phyloP scores from a whole-genome alignment of 2,329 filamentous ascomycete genomes.

The Fusarium continuum region DNA sequence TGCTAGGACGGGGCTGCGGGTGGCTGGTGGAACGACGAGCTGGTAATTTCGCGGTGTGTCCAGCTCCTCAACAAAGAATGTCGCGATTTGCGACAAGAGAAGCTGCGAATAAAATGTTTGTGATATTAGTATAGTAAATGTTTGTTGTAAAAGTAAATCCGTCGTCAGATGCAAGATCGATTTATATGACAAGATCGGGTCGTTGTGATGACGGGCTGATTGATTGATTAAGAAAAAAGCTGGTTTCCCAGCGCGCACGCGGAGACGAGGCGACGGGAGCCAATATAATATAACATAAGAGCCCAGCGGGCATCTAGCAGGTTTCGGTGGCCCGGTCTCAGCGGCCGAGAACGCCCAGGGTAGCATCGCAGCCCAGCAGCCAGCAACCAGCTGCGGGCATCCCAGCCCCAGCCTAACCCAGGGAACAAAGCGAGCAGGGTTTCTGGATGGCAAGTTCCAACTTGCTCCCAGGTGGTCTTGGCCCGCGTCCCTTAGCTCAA shows the following conservation, averaged over 20 bases:
- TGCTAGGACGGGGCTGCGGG: slow-evolving; percentile 32
- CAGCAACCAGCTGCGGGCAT: too few relatives aligned
- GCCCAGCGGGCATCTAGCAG: slow-evolving; percentile 26
- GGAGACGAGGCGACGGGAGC: slow-evolving; percentile 31
- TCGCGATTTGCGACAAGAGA: background rate
- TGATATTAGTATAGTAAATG: background rate
- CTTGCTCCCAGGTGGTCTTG: slow-evolving; percentile 18
- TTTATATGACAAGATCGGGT: background rate
- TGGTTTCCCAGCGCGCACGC: slow-evolving; percentile 22
- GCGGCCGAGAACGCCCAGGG: slow-evolving; percentile 27
- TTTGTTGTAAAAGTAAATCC: background rate
- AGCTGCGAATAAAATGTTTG: background rate
- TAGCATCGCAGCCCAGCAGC: slow-evolving; percentile 15
- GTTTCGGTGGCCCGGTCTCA: slow-evolving; percentile 38
- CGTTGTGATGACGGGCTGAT: slow-evolving; percentile 17
- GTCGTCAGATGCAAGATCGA: background rate
- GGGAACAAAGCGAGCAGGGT: slow-evolving; percentile 9
- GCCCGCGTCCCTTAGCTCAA: slow-evolving; percentile 14
- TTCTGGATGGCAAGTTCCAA: slow-evolving; percentile 23
- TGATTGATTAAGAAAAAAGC: slow-evolving; percentile 22
- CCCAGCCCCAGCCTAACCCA: slow-evolving; percentile 1
- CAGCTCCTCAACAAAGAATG: slow-evolving; percentile 12
- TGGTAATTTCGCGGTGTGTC: slow-evolving; percentile 37
- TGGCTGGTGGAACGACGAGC: slow-evolving; percentile 36
- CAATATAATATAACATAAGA: slow-evolving; percentile 36